phyloP scores from a whole-genome alignment of 495 filamentous ascomycete species.

The Penicillium ochrochloron region DNA sequence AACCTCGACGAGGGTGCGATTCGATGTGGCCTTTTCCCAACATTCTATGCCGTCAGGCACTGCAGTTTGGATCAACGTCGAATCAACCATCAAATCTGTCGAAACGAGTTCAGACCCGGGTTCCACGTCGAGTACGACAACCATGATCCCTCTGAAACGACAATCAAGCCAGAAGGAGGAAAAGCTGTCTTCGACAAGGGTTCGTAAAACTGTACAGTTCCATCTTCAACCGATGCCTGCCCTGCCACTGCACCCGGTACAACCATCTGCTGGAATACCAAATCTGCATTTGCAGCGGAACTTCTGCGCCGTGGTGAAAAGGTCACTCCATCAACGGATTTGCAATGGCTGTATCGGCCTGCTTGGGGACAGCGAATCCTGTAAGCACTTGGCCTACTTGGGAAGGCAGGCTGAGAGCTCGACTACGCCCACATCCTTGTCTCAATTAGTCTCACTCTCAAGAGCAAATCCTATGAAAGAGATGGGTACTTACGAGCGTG shows the following conservation, averaged over 20 bases:
- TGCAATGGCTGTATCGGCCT: not conserved
- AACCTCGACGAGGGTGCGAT: not conserved
- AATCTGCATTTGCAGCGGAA: not conserved
- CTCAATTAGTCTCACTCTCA: not conserved
- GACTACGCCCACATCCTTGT: not conserved
- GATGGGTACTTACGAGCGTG: not conserved
- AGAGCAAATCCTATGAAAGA: not conserved
- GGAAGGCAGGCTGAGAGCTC: not conserved
- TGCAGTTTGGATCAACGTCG: not conserved
- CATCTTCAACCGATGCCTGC: not conserved
- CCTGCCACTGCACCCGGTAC: too few relatives aligned
- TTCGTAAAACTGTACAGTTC: not conserved
- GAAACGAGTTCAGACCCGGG: not conserved
- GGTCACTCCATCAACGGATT: not conserved
- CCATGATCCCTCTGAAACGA: not conserved
- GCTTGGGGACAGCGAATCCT: not conserved
- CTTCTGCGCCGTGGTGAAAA: not conserved
- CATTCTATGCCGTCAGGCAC: not conserved
- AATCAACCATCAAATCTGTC: not conserved
- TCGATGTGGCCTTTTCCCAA: not conserved
- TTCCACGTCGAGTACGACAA: not conserved
- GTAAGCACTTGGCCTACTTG: conserved; percentile 1
- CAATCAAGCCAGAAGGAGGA: not conserved
- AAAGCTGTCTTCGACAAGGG: too few relatives aligned
- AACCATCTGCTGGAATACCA: not conserved